Evolutionary conservation across 2,329 filamentous ascomycete genomes (phyloP).

Genomic region (Alternaria tenuissima): DNA sequence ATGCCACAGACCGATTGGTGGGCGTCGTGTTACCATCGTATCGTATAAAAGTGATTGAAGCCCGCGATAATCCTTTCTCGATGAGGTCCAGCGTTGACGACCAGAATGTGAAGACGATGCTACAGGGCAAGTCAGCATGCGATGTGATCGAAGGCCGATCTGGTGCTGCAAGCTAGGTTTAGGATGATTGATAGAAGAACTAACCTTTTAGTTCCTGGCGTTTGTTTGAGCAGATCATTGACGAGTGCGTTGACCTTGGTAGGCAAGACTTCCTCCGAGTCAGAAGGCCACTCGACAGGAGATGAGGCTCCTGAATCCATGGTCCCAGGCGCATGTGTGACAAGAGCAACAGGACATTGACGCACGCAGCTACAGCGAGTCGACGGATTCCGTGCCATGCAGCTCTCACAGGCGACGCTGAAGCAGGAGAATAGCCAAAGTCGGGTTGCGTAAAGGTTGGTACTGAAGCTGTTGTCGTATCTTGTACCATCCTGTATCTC

Average conservation of each 20-base stretch:
- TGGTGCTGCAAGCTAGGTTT: background rate
- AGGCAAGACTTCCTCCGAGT: background rate
- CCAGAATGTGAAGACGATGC: slow-evolving; percentile 64
- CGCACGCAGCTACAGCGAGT: background rate
- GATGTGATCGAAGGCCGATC: background rate
- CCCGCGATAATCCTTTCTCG: slow-evolving; percentile 25
- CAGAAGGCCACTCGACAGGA: background rate
- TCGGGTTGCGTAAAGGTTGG: background rate
- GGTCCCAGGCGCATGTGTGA: background rate
- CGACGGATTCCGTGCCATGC: background rate
- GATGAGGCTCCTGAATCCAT: background rate
- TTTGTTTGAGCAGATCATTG: background rate
- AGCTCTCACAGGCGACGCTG: background rate
- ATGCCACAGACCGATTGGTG: slow-evolving; percentile 52
- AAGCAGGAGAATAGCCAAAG: background rate
- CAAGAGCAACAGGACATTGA: background rate
- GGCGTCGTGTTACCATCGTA: slow-evolving; percentile 60
- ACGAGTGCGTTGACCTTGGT: background rate
- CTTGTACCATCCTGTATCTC: background rate
- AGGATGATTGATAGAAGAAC: background rate
- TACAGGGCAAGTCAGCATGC: slow-evolving; percentile 26
- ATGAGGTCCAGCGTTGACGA: slow-evolving; percentile 59
- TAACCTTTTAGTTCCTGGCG: background rate
- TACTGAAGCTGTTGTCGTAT: background rate
- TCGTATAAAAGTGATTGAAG: slow-evolving; percentile 49